Evolutionary conservation across 139 green algal species (phyloP).

Genomic region (Auxenochlorella pyrenoidosa): DNA sequence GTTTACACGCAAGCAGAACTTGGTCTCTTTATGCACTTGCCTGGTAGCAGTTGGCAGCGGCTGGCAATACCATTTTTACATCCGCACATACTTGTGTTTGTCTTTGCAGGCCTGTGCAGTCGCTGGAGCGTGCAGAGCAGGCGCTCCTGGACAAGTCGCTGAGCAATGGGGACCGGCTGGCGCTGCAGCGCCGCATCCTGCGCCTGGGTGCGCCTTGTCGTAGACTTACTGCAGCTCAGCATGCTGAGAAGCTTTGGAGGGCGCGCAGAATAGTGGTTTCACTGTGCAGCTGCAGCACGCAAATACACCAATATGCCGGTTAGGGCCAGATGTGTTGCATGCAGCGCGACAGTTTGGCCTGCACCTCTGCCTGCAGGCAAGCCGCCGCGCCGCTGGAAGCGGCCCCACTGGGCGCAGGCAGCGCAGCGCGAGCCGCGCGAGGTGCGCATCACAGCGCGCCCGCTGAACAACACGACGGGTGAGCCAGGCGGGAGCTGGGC

Average conservation of each 20-base stretch:
- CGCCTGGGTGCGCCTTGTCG: slow-evolving; percentile 54
- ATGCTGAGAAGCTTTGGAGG: too few relatives aligned
- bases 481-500: neutral
- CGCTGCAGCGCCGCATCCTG: slow-evolving; percentile 80
- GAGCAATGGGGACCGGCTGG: slow-evolving; percentile 67
- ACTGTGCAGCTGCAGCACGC: too few relatives aligned
- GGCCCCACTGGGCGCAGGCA: slow-evolving; percentile 64
- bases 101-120: slow-evolving; percentile 26
- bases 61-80: too few relatives aligned
- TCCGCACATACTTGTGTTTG: too few relatives aligned
- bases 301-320: too few relatives aligned
- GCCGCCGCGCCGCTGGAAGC: slow-evolving; percentile 79
- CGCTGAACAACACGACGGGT: slow-evolving; percentile 36
- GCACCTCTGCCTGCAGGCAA: slow-evolving; percentile 49
- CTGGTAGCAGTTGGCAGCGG: too few relatives aligned
- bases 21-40: too few relatives aligned
- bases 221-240: too few relatives aligned
- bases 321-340: too few relatives aligned
- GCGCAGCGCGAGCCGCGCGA: slow-evolving; percentile 64
- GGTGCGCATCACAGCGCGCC: slow-evolving; percentile 49
- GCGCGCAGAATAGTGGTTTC: too few relatives aligned
- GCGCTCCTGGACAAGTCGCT: slow-evolving; percentile 80
- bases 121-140: slow-evolving; percentile 77
- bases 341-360: neutral
- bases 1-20: too few relatives aligned